Conservation (phyloP, 2,329 filamentous ascomycete species). For the Sarocladiaceae sp. region DNA sequence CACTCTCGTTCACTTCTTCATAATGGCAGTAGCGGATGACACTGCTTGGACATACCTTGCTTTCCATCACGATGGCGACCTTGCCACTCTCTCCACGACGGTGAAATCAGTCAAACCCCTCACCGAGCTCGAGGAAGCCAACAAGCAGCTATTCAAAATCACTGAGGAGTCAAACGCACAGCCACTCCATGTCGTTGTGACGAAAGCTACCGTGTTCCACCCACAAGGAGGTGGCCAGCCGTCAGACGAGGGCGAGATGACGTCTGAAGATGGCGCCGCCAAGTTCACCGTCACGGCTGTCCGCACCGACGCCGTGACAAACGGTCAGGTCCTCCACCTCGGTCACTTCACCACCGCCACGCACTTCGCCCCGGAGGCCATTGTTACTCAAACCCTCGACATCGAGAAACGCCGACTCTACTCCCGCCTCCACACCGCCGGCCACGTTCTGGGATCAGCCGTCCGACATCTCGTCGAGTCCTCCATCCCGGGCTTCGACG, state of each 20-base stretch:
- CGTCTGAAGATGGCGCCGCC: slow-evolving; percentile 12
- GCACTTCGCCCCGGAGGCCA: slow-evolving; percentile 33
- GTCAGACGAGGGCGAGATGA: slow-evolving; percentile 57
- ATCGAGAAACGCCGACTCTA: slow-evolving; percentile 52
- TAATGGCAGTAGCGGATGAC: neutral
- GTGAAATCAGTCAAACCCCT: slow-evolving; percentile 44
- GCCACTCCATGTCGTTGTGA: slow-evolving; percentile 46
- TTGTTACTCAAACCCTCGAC: slow-evolving; percentile 53
- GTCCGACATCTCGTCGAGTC: slow-evolving; percentile 52
- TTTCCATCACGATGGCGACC: slow-evolving; percentile 37
- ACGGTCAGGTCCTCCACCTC: slow-evolving; percentile 58
- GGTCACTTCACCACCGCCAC: slow-evolving; percentile 42
- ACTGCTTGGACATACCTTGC: slow-evolving; percentile 31
- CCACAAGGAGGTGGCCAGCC: slow-evolving; percentile 71
- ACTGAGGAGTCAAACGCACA: neutral
- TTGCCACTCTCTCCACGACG: slow-evolving; percentile 34
- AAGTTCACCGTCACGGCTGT: slow-evolving; percentile 50
- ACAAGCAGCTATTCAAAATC: slow-evolving; percentile 52
- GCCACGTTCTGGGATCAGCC: slow-evolving; percentile 64
- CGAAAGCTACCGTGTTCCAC: slow-evolving; percentile 65
- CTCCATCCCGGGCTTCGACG: slow-evolving; percentile 49
- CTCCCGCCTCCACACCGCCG: slow-evolving; percentile 66
- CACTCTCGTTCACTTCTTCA: neutral
- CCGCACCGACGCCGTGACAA: slow-evolving; percentile 43
- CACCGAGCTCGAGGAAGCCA: slow-evolving; percentile 40